Evolutionary conservation across 2,329 filamentous ascomycete genomes (phyloP), one percentile per base, ranked within the genome.

Genomic region (Metarhizium rileyi): DNA sequence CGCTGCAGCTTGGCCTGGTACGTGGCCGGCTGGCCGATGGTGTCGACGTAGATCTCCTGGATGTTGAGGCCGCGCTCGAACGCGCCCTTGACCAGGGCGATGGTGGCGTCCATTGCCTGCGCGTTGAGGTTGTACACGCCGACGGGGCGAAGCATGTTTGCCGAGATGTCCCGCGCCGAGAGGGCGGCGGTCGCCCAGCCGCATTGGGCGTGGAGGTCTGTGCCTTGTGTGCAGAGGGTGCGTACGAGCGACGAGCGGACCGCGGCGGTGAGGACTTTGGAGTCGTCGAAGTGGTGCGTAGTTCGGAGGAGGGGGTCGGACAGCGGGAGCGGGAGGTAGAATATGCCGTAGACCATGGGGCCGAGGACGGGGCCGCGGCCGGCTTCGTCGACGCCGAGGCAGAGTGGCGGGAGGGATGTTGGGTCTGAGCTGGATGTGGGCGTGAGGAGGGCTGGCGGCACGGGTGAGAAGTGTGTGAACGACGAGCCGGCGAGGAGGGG

Each of bases 331-430:
- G 94, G 94, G 56, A 94, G 87, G 70, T 78, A 83, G 70, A 84
- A 84, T 59, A 83, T 72, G 55, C 76, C 79, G 70, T 86, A 86
- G 59, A 86, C 81, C 83, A 86, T 84, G 58, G 74, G 84, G 57
- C 87, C 91, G 12, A 97, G 78, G n/a, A 96, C 91, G 23, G 91
- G 91, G 1, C 91, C 91, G 61, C 91, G 82, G 43, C 91, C 91
- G 57, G 91, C 91, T 73, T 97, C 91, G 66, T 97, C 91, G 46
- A 97, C 85, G 54, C 91, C 91, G 22, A 97, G 76, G 20, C 86
- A 84, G 67, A 87, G 93, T 42, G 63, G 59, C 12, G 65, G 63
- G 14, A 66, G 61, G 16, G 68, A 58, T 18, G 62, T 54, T 4
- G 68, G 59, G 41, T 66, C 63, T 2, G 60, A 58, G 7, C 61